Evolutionary conservation across 331 rosid genomes (phyloP).

Genomic region (Phaseolus coccineus): DNA sequence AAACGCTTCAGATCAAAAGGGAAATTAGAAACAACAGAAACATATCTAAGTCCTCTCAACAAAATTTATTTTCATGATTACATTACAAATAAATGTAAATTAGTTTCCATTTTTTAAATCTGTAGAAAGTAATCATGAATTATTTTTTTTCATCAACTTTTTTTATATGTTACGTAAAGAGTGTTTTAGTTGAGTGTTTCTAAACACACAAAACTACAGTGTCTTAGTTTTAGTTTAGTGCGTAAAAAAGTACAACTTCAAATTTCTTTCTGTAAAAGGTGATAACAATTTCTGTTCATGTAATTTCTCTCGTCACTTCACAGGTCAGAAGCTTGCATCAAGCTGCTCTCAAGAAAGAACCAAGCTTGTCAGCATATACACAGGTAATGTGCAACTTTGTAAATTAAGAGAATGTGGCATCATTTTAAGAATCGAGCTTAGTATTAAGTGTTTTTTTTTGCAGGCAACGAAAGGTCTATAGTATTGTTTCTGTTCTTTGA

Average conservation of each 20-base stretch:
- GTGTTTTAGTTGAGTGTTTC: background rate
- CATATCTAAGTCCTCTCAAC: no score
- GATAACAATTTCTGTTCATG: background rate
- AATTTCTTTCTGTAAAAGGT: background rate
- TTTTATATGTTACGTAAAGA: background rate
- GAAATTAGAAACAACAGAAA: no score
- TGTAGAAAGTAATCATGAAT: background rate
- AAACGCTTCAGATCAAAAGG: no score
- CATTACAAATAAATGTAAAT: no score
- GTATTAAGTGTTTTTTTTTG: conserved; percentile 2
- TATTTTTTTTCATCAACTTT: background rate
- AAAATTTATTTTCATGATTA: no score
- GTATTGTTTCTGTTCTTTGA: conserved; percentile 72
- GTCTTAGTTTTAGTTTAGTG: background rate
- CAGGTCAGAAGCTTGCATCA: conserved; percentile 69
- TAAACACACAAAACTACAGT: background rate
- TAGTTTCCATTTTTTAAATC: no score
- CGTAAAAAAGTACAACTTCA: background rate
- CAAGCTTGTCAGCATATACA: conserved; percentile 62
- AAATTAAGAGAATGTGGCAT: background rate
- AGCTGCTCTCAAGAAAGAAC: conserved; percentile 81
- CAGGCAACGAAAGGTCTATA: conserved; percentile 73
- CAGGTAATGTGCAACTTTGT: conserved; percentile 57
- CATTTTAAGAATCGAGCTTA: conserved; percentile 15
- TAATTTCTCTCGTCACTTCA: conserved; percentile 25